Conservation (phyloP, 257 asterid genomes). For the Solanum paucissectum region DNA sequence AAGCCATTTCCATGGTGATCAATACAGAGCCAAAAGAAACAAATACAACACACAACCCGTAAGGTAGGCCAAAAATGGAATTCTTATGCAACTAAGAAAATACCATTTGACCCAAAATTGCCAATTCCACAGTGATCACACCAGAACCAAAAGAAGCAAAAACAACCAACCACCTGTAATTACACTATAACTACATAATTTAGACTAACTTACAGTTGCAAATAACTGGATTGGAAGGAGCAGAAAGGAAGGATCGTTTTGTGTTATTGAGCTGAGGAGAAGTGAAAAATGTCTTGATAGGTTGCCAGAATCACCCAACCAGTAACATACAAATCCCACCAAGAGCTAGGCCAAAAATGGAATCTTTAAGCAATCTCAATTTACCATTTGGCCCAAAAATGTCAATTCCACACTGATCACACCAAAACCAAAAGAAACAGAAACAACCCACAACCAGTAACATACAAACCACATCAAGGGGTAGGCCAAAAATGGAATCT, state of each 20-base stretch:
- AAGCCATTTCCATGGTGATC: no score
- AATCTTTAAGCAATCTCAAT: background rate
- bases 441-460: background rate
- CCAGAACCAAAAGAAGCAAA: background rate
- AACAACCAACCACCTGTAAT: background rate
- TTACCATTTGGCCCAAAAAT: background rate
- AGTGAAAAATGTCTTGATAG: slow-evolving; percentile 66
- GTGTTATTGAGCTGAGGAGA: slow-evolving; percentile 60
- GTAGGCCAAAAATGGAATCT: background rate
- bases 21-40: no score
- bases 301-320: slow-evolving; percentile 59
- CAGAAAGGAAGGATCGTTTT: slow-evolving; percentile 87
- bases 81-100: rapidly evolving
- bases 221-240: slow-evolving; percentile 80
- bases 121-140: background rate
- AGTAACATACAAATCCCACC: background rate
- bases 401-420: background rate
- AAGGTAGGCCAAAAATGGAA: background rate
- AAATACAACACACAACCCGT: no score
- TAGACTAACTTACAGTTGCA: slow-evolving; percentile 57
- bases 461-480: background rate
- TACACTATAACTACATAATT: no score
- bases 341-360: background rate
- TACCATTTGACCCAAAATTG: background rate
- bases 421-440: background rate